Conservation (phyloP, 1,139 yeast species). For the Nakaseomyces sp. region DNA sequence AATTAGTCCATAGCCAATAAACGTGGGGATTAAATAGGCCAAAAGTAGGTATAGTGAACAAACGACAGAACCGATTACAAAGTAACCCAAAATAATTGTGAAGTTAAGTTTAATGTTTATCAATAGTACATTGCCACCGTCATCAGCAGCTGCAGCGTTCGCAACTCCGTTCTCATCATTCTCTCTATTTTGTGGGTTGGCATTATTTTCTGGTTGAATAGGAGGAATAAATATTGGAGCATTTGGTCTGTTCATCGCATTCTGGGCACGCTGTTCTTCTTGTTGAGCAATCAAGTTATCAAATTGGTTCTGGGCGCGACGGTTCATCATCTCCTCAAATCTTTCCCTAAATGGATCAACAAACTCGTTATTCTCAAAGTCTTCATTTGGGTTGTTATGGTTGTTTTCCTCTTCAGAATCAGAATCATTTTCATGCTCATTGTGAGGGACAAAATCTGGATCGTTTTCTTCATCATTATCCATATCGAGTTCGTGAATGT, state of each 20-base stretch:
- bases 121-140: conserved; percentile 16
- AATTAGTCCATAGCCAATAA: conserved; percentile 36
- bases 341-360: conserved; percentile 6
- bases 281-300: conserved; percentile 17
- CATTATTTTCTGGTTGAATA: conserved; percentile 4
- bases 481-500: conserved; percentile 11
- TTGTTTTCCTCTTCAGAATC: conserved; percentile 10
- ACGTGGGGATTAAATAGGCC: conserved; percentile 49
- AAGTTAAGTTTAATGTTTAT: conserved; percentile 23
- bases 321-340: conserved; percentile 13
- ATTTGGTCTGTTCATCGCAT: conserved; percentile 9
- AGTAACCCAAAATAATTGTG: conserved; percentile 21
- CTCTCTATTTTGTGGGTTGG: conserved; percentile 5
- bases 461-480: conserved; percentile 13
- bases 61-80: conserved; percentile 36
- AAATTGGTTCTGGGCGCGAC: conserved; percentile 17
- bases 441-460: conserved; percentile 12
- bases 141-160: conserved; percentile 6
- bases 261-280: conserved; percentile 6
- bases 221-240: conserved; percentile 8
- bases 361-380: conserved; percentile 7
- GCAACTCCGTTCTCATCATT: conserved; percentile 5
- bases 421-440: conserved; percentile 8
- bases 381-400: conserved; percentile 5
- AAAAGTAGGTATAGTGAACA: conserved; percentile 38